Evolutionary conservation across 495 filamentous ascomycete genomes (phyloP).

Genomic region (Hypoxylon fragiforme): DNA sequence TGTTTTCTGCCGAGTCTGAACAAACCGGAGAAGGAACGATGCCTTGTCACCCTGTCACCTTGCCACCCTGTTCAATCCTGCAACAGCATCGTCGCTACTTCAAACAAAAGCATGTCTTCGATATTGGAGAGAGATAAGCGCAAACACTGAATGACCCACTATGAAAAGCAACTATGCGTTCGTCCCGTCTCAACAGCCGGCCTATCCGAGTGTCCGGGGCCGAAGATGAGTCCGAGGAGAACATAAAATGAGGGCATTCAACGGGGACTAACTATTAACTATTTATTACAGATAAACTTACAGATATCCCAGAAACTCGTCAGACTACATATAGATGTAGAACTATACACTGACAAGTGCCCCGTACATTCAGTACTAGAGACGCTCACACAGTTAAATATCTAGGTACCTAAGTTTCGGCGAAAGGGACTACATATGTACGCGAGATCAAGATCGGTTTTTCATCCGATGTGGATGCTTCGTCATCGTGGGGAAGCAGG

Average conservation of each 20-base stretch:
- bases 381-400: not conserved
- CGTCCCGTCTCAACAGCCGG: constrained; percentile 9
- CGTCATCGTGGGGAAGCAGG: constrained; percentile 2
- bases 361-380: not conserved
- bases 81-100: not conserved
- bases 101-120: not conserved
- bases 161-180: constrained; percentile 10
- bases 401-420: not conserved
- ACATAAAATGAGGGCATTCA: not conserved
- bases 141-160: constrained; percentile 2
- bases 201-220: not conserved
- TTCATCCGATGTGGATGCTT: constrained; percentile 11
- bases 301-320: not conserved
- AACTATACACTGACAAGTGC: constrained; percentile 18
- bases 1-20: not conserved
- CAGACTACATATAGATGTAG: not conserved
- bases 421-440: not conserved
- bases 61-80: constrained; percentile 9
- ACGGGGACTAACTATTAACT: too few relatives aligned
- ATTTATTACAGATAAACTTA: not conserved
- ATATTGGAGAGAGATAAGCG: not conserved
- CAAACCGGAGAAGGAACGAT: constrained; percentile 9
- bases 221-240: not conserved
- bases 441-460: constrained; percentile 27
- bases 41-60: not conserved